These are phyloP conservation scores for Acanthamoeba polyphaga DNA, from an alignment of 208 protist genomes.

Conservation along the genomic window DNA sequence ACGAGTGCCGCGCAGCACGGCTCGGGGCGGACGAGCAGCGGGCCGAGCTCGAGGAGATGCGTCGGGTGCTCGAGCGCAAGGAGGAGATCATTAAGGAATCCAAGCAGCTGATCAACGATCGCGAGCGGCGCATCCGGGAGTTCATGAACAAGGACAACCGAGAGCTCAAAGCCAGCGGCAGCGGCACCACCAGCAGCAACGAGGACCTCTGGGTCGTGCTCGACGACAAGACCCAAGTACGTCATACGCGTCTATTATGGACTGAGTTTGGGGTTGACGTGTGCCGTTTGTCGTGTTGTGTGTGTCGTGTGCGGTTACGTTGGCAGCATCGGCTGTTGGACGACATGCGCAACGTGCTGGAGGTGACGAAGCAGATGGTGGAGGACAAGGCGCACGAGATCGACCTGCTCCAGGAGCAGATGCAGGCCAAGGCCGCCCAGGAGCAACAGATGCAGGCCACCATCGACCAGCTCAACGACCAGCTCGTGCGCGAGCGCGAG, in stretches of 20 bases:
- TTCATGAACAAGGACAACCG: constrained; percentile 30
- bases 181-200: background rate
- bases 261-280: background rate
- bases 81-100: constrained; percentile 29
- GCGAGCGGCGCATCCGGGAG: constrained; percentile 25
- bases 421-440: background rate
- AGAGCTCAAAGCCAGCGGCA: background rate
- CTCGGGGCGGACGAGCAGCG: background rate
- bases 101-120: constrained; percentile 39
- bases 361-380: constrained; percentile 44
- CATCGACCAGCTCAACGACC: background rate
- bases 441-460: background rate
- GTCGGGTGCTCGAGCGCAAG: background rate
- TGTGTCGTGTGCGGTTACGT: background rate
- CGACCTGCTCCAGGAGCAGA: constrained; percentile 1
- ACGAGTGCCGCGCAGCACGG: background rate
- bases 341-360: constrained; percentile 24
- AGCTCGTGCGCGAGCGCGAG: background rate
- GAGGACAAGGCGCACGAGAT: constrained; percentile 44
- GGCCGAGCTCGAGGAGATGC: background rate
- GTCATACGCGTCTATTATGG: background rate
- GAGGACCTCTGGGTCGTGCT: constrained; percentile 12
- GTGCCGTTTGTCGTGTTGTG: background rate
- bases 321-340: constrained; percentile 26
- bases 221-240: constrained; percentile 26